Evolutionary conservation across 371 early-diverging fungal species (phyloP), one percentile per base, ranked within the genome.

Genomic region (Fennellomyces sp.): DNA sequence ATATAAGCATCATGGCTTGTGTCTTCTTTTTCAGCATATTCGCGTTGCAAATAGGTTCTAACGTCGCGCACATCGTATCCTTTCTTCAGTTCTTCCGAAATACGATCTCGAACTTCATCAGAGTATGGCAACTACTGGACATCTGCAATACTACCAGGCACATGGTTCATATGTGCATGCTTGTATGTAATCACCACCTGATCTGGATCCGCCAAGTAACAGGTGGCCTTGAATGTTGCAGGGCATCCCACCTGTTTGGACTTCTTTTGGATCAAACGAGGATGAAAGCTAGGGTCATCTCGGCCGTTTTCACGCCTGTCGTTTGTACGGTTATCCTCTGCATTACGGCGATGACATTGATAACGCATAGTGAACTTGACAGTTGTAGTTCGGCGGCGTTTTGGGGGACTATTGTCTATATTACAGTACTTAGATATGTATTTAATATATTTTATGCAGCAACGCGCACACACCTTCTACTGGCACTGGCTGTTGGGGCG

Each of bases 181-280:
- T 7, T 52, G 23, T 33, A 29, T 19, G 10, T 35, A 15, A 31
- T 12, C 13, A 15, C 15, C 2, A 39, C 57, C 25, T 41, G 27
- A 19, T 8, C 15, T 26, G 58, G 27, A 12, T 13, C 17, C 2
- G 15, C 36, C 5, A 7, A 2, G 10, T 28, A 49, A 1, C 58
- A 58, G 2, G 4, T 30, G 38, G 33, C 17, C 2, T n/a, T 25
- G 6, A 58, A n/a, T 17, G 6, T 27, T n/a, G 58, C 58, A 4
- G 1, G 48, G 50, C 58, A 58, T 5, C 58, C 58, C 13, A 33
- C 35, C 17, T 36, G 10, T 26, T 58, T 58, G 35, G 33, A 31
- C n/a, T 11, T 45, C 30, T 49, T 49, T 49, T 36, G 50, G 25
- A 49, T 30, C 26, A 26, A 21, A 10, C 57, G 42, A 4, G 11